These are phyloP conservation scores for Suhomyces bokatorum DNA, from an alignment of 1,139 yeast species.

Conservation along the genomic window DNA sequence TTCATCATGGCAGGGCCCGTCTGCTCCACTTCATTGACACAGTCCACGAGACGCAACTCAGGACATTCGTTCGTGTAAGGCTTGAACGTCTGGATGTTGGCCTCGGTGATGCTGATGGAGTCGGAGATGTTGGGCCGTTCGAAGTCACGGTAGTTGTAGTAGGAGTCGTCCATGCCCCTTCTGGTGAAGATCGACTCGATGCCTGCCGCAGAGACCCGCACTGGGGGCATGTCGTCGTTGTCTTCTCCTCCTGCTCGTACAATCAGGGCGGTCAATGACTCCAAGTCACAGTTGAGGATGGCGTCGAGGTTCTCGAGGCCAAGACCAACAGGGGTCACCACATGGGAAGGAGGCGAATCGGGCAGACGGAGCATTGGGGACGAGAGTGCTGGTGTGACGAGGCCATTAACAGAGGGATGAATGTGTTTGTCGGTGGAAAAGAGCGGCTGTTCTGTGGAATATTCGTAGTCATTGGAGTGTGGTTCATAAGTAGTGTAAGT, in stretches of 20 bases:
- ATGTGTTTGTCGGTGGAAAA: too few species aligned
- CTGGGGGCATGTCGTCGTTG: not conserved
- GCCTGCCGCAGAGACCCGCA: not conserved
- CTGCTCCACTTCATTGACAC: not conserved
- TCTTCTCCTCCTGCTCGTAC: not conserved
- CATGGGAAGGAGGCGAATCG: not conserved
- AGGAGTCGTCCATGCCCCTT: conserved; percentile 16
- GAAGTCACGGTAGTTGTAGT: conserved; percentile 4
- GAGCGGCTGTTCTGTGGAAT: too few species aligned
- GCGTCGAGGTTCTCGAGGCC: not conserved
- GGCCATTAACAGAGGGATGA: too few species aligned
- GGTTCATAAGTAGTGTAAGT: too few species aligned
- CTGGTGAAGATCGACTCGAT: not conserved
- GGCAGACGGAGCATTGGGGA: not conserved
- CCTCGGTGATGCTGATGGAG: conserved; percentile 22
- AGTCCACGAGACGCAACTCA: conserved; percentile 9
- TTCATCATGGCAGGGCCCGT: too few species aligned
- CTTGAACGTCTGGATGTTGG: conserved; percentile 25
- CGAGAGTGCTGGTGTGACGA: not conserved
- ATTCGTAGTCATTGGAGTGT: too few species aligned
- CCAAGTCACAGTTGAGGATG: not conserved
- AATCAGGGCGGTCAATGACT: not conserved
- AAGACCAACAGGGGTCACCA: not conserved
- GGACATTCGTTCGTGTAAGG: conserved; percentile 14
- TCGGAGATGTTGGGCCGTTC: conserved; percentile 15